These are phyloP conservation scores for Phytophthora idaei DNA, from an alignment of 352 stramenopile species.

Conservation along the genomic window DNA sequence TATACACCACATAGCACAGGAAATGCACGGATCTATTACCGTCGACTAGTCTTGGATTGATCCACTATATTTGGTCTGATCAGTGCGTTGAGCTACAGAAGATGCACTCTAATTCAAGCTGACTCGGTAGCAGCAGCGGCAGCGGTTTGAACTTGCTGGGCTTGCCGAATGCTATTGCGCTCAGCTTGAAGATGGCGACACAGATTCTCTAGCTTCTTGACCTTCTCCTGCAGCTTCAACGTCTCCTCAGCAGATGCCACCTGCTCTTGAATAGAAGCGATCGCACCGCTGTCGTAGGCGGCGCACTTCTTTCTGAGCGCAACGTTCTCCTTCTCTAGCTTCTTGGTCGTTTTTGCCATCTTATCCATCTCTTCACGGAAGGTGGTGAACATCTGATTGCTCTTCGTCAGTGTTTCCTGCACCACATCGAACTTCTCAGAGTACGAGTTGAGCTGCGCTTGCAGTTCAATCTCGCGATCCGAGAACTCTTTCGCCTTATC, in stretches of 20 bases:
- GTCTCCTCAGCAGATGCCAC: conserved; percentile 63
- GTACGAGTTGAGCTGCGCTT: conserved; percentile 82
- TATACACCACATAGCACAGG: conserved; percentile 7
- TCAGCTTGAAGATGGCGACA: conserved; percentile 86
- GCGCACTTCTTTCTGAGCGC: conserved; percentile 84
- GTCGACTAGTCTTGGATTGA: conserved; percentile 22
- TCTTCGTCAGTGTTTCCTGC: conserved; percentile 86
- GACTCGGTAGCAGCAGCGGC: conserved; percentile 29
- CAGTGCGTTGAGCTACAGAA: neutral
- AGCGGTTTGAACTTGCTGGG: conserved; percentile 30
- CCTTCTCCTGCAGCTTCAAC: conserved; percentile 78
- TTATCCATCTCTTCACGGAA: conserved; percentile 90
- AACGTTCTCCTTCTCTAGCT: conserved; percentile 86
- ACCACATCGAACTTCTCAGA: conserved; percentile 88
- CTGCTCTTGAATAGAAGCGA: conserved; percentile 80
- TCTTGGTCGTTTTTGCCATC: conserved; percentile 88
- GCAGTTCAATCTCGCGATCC: conserved; percentile 72
- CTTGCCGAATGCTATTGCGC: conserved; percentile 58
- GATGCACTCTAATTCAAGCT: conserved; percentile 13
- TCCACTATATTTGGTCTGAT: conserved; percentile 29
- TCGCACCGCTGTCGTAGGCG: conserved; percentile 77
- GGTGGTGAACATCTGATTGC: conserved; percentile 86
- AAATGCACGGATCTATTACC: conserved; percentile 36
- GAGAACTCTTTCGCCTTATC: conserved; percentile 86
- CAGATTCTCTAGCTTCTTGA: conserved; percentile 84